These are phyloP conservation scores for Sphaerostilbella broomeana DNA, from an alignment of 2,329 filamentous ascomycete genomes.

Conservation along the genomic window DNA sequence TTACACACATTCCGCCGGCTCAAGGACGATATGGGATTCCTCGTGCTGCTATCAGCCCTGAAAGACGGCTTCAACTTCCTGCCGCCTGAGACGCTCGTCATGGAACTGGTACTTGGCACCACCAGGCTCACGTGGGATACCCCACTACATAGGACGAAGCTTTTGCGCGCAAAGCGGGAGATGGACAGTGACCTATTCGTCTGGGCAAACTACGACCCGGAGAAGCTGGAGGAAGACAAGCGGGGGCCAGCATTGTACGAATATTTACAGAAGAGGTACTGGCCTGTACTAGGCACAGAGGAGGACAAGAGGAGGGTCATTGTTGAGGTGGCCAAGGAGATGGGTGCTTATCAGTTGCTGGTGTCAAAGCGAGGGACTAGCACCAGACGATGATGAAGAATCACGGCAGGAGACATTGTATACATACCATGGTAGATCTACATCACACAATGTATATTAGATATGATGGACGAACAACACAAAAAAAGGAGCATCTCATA, in stretches of 20 bases:
- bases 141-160: constrained; percentile 32
- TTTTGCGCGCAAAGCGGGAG: constrained; percentile 36
- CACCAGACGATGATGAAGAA: neutral
- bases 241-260: constrained; percentile 36
- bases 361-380: constrained; percentile 12
- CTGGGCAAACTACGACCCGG: constrained; percentile 24
- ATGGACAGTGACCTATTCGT: constrained; percentile 34
- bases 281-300: constrained; percentile 23
- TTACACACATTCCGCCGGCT: constrained; percentile 45
- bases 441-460: constrained; percentile 9
- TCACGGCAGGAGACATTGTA: neutral
- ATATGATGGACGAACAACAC: constrained; percentile 5
- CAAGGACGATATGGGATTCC: constrained; percentile 37
- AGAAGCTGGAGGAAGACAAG: constrained; percentile 30
- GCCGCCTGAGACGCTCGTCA: constrained; percentile 38
- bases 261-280: constrained; percentile 35
- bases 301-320: constrained; percentile 22
- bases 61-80: constrained; percentile 37
- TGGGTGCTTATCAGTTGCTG: constrained; percentile 36
- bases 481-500: neutral
- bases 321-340: constrained; percentile 32
- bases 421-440: constrained; percentile 1
- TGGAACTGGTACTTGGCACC: constrained; percentile 41
- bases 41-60: constrained; percentile 40
- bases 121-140: constrained; percentile 39